Evolutionary conservation across 192 early-diverging fungal species (phyloP).

Genomic region (Backusella luteola): DNA sequence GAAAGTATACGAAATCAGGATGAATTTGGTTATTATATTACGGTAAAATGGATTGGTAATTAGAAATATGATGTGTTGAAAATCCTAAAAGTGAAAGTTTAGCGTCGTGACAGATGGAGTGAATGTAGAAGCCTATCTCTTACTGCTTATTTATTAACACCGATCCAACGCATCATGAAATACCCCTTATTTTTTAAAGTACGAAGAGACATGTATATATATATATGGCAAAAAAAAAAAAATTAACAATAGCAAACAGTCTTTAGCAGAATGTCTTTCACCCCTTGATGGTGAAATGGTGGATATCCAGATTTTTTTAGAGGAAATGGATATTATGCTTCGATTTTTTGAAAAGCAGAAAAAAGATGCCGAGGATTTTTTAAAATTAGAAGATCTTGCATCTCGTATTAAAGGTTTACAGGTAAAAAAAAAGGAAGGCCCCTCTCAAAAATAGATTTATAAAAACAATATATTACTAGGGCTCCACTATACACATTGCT

Average conservation of each 20-base stretch:
- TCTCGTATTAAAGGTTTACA: slow-evolving; percentile 17
- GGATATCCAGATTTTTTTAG: not conserved
- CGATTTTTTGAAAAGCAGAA: slow-evolving; percentile 19
- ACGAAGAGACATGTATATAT: not conserved
- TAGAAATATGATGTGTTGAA: too few species aligned
- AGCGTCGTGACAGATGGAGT: slow-evolving; percentile 10
- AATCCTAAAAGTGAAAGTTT: not conserved
- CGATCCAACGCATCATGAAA: slow-evolving; percentile 18
- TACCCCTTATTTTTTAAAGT: slow-evolving; percentile 19
- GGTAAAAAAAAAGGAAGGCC: not conserved
- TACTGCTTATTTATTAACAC: slow-evolving; percentile 7
- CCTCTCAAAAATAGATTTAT: not conserved
- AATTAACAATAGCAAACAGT: not conserved
- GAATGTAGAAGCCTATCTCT: slow-evolving; percentile 11
- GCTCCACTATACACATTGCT: not conserved
- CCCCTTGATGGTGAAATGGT: not conserved
- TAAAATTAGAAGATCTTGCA: slow-evolving; percentile 22
- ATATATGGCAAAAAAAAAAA: not conserved
- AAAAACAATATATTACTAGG: not conserved
- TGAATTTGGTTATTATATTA: slow-evolving; percentile 6
- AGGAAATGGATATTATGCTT: slow-evolving; percentile 6
- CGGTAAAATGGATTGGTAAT: not conserved
- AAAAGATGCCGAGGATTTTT: slow-evolving; percentile 13
- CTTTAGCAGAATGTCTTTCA: slow-evolving; percentile 9
- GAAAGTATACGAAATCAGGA: slow-evolving; percentile 2